phyloP scores from a whole-genome alignment of 768 basidiomycete species.

The Suillus paluster region DNA sequence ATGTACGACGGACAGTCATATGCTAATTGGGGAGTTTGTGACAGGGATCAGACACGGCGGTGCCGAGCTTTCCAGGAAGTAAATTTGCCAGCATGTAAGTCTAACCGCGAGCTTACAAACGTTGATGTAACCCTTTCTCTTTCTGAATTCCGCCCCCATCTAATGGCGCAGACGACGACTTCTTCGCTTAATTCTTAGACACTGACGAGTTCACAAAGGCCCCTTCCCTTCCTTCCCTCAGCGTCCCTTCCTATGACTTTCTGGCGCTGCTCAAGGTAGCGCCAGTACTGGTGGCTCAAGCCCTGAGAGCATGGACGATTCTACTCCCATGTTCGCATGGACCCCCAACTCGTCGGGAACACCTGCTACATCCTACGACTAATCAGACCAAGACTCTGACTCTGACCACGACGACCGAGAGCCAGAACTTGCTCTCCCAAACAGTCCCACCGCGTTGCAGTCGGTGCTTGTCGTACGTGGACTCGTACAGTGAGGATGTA shows the following conservation, averaged over 20 bases:
- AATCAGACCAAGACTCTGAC: constrained; percentile 38
- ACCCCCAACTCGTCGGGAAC: constrained; percentile 78
- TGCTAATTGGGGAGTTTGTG: too few relatives aligned
- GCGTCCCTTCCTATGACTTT: constrained; percentile 44
- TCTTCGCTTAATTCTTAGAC: constrained; percentile 53
- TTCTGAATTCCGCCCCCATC: constrained; percentile 40
- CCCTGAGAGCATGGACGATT: constrained; percentile 16
- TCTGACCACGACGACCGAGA: constrained; percentile 50
- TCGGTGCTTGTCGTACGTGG: constrained; percentile 32
- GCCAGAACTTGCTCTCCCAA: constrained; percentile 35
- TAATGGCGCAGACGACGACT: constrained; percentile 29
- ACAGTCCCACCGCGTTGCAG: constrained; percentile 65
- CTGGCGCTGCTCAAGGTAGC: constrained; percentile 38
- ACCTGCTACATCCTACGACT: constrained; percentile 49
- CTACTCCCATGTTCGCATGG: constrained; percentile 49
- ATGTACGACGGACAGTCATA: too few relatives aligned
- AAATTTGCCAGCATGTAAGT: too few relatives aligned
- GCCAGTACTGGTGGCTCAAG: constrained; percentile 31
- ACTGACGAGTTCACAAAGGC: constrained; percentile 40
- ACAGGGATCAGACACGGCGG: too few relatives aligned
- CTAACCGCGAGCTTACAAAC: too few relatives aligned
- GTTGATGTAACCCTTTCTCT: constrained; percentile 42
- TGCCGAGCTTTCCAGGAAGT: too few relatives aligned
- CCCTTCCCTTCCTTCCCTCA: constrained; percentile 29
- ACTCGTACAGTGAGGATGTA: too few relatives aligned